Base-by-base conservation (phyloP, 176 grass and related monocot genomes). In the Triticum turgidum region DNA sequence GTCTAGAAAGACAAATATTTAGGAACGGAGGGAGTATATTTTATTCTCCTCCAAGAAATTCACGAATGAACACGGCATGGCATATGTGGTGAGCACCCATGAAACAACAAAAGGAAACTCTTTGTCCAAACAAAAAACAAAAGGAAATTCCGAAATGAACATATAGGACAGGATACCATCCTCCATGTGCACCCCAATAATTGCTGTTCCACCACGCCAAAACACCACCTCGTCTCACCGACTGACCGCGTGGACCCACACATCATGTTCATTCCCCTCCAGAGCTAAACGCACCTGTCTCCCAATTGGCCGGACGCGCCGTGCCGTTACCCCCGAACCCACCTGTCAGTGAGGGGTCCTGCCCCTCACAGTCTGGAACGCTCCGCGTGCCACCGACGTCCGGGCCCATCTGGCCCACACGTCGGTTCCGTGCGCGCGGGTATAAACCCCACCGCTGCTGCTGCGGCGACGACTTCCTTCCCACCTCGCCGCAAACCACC, bases 101-200 rank as follows among this genome's bases (percentile, higher is more conserved):
- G 25, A 25, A 25, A 25, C 25, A 41, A 41, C 44, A 47, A 47
- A 47, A 47, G 63, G 24, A 51, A 83, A 65, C 25, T 25, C 25
- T 25, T 25, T 25, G 25, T 25, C 25, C 25, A 25, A 25, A 25
- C 25, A 25, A 25, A 25, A 25, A 41, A 41, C 44, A 47, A 47
- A 47, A 47, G 63, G 24, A 51, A 83, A 65, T 83, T 56, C 14
- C 67, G 6, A 24, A 29, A 56, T 42, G 12, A 65, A 49, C 68
- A 83, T 14, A 11, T 9, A 61, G 35, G 80, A 87, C 35, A 38
- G 18, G 80, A 87, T 30, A 68, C 80, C 80, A 76, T 84, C 27
- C 61, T 15, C 85, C 76, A 80, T 80, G 85, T 91, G 89, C 69
- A 47, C 69, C 9, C 37, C 64, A 81, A 88, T 88, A 77, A 82